Conservation (phyloP, 208 protist genomes). For the Borovskyia barvae region DNA sequence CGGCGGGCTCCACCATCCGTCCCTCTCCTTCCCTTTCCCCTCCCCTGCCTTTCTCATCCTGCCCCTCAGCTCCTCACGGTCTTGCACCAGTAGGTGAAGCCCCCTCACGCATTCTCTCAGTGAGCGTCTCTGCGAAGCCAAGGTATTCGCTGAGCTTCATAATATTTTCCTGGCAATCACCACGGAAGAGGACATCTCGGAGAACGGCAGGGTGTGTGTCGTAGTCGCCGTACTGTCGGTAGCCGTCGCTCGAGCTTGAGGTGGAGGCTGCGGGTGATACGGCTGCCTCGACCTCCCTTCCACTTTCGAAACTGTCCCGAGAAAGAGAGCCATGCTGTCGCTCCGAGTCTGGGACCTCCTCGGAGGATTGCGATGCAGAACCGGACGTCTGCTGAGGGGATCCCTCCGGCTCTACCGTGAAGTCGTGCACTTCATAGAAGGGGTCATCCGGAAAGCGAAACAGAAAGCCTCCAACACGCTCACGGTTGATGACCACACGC, state of each 20-base stretch:
- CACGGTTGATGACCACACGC: slow-evolving; percentile 91
- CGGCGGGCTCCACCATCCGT: too few relatives aligned
- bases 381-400: background rate
- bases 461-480: slow-evolving; percentile 68
- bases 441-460: slow-evolving; percentile 71
- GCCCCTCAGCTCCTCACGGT: too few relatives aligned
- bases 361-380: too few relatives aligned
- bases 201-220: slow-evolving; percentile 16
- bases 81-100: too few relatives aligned
- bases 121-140: slow-evolving; percentile 38
- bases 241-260: slow-evolving; percentile 60
- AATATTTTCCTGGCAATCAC: slow-evolving; percentile 75
- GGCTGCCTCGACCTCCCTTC: too few relatives aligned
- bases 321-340: background rate
- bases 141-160: slow-evolving; percentile 42
- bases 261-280: background rate
- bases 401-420: background rate
- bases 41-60: too few relatives aligned
- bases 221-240: slow-evolving; percentile 38
- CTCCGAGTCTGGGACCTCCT: background rate
- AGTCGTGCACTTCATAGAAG: background rate
- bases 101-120: background rate
- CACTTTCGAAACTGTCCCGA: background rate
- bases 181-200: slow-evolving; percentile 73
- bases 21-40: too few relatives aligned